Conservation (phyloP, 176 grass and related monocot species). For the Neostapfia colusana region DNA sequence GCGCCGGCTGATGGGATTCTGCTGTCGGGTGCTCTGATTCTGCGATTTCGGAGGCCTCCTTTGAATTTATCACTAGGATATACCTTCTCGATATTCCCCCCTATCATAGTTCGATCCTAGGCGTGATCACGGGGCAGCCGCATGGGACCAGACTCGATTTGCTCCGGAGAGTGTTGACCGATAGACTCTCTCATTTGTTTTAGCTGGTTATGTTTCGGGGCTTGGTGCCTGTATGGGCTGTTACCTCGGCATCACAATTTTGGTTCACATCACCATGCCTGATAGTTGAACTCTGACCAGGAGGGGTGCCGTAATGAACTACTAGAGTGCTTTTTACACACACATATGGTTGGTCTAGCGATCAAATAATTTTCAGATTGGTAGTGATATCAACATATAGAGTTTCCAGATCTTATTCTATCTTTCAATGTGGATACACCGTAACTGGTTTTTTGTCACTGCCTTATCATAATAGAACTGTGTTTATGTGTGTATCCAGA, state of each 20-base stretch:
- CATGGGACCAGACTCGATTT: background rate
- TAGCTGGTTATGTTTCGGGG: background rate
- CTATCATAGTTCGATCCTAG: background rate
- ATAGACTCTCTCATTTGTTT: background rate
- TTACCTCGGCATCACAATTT: background rate
- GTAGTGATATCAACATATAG: background rate
- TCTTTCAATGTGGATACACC: background rate
- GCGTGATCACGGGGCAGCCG: background rate
- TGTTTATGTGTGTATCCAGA: constrained; percentile 32
- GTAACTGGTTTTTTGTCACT: background rate
- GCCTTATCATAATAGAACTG: background rate
- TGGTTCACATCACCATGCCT: background rate
- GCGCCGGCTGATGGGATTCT: background rate
- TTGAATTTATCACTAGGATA: background rate
- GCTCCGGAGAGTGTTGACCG: too few species aligned
- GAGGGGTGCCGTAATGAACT: background rate
- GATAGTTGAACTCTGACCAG: background rate
- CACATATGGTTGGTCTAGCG: background rate
- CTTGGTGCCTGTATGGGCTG: background rate
- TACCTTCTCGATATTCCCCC: background rate
- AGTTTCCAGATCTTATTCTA: background rate
- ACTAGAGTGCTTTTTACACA: background rate
- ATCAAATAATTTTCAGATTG: background rate
- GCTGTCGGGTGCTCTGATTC: background rate
- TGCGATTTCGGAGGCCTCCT: background rate